Evolutionary conservation across 805 yeast species (phyloP).

Genomic region (Saccharomycopsis schoenii): DNA sequence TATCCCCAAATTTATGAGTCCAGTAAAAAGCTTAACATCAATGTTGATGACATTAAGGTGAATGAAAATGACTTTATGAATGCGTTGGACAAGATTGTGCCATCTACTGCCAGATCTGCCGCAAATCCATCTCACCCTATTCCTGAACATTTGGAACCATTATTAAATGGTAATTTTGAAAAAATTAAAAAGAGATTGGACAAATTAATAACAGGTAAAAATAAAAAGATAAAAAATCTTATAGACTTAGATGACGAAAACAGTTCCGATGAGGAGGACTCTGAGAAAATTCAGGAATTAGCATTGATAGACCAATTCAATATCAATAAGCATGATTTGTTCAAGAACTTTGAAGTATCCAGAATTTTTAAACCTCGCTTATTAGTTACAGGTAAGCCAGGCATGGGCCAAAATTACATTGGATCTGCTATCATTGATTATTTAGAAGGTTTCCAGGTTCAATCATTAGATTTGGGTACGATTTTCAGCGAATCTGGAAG

Average conservation of each 20-base stretch:
- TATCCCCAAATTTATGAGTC: constrained; percentile 88
- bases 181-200: constrained; percentile 40
- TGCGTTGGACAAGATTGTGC: constrained; percentile 79
- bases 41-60: constrained; percentile 63
- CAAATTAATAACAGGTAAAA: constrained; percentile 42
- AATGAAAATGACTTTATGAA: constrained; percentile 75
- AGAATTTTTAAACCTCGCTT: constrained; percentile 78
- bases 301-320: constrained; percentile 39
- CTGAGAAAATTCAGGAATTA: constrained; percentile 4
- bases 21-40: constrained; percentile 59
- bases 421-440: constrained; percentile 73
- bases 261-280: constrained; percentile 22
- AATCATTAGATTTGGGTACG: constrained; percentile 71
- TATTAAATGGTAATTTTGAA: constrained; percentile 44
- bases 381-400: constrained; percentile 59
- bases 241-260: background rate
- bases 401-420: constrained; percentile 81
- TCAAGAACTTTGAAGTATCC: constrained; percentile 39
- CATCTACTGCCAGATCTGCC: constrained; percentile 84
- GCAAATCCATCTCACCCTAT: constrained; percentile 66
- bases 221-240: constrained; percentile 18
- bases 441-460: constrained; percentile 84
- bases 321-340: constrained; percentile 56
- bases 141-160: constrained; percentile 60
- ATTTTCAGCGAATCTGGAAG: constrained; percentile 69